Evolutionary conservation across 306 rosid species (phyloP).

Genomic region (Delonix regia): DNA sequence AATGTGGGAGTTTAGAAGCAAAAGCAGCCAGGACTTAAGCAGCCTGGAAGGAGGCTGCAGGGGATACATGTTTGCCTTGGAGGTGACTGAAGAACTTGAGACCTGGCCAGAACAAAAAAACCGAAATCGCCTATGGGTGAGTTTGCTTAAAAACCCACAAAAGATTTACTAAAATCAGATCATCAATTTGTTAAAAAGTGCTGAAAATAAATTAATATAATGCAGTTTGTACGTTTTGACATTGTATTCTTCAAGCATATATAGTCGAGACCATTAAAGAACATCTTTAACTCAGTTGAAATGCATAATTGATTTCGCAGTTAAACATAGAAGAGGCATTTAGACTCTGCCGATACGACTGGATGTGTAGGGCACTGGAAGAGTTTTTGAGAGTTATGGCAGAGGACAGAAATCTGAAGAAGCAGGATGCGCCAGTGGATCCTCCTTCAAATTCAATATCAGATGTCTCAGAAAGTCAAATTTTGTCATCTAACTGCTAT

Average conservation of each 20-base stretch:
- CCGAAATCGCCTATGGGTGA: slow-evolving; percentile 77
- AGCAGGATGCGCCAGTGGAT: slow-evolving; percentile 21
- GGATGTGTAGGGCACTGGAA: slow-evolving; percentile 83
- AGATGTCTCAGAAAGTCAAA: slow-evolving; percentile 52
- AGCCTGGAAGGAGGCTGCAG: slow-evolving; percentile 74
- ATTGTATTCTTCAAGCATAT: slow-evolving; percentile 29
- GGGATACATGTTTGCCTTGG: slow-evolving; percentile 89
- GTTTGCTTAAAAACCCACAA: slow-evolving; percentile 16
- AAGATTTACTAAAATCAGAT: not conserved
- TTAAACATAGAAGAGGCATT: slow-evolving; percentile 65
- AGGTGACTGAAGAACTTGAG: slow-evolving; percentile 83
- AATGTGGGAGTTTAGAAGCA: slow-evolving; percentile 89
- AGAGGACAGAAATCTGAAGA: slow-evolving; percentile 39
- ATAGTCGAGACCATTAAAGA: not conserved
- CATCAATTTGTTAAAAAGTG: not conserved
- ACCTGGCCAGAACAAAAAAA: slow-evolving; percentile 77
- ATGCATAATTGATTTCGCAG: slow-evolving; percentile 40
- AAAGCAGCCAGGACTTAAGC: slow-evolving; percentile 64
- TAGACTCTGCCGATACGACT: slow-evolving; percentile 76
- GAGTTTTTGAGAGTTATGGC: slow-evolving; percentile 61
- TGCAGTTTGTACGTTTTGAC: slow-evolving; percentile 1
- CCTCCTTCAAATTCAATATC: slow-evolving; percentile 32
- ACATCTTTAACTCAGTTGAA: slow-evolving; percentile 17
- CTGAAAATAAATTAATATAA: not conserved
- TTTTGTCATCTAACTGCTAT: slow-evolving; percentile 41